Evolutionary conservation across 441 rosid species (phyloP), one percentile per base, ranked within the genome.

Genomic region (Pelargonium fulgidum): DNA sequence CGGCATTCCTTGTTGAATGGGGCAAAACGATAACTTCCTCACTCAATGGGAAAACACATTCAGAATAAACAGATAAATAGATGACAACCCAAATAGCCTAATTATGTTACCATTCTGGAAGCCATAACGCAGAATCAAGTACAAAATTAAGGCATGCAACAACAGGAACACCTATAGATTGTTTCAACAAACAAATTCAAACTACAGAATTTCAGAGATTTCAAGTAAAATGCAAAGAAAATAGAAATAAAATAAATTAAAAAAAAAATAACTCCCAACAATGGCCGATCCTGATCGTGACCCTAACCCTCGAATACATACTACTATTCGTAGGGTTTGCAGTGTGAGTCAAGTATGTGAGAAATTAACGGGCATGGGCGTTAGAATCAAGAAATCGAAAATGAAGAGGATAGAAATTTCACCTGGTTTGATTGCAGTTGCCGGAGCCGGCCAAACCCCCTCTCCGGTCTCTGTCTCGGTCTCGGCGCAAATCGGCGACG

Each of bases 191-290:
- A 52, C 59, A 52, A 16, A 52, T 3, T 3, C 4, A 52, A 14
- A 6, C 5, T 17, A 36, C 0, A 17, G 16, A 52, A 52, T 16
- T 52, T 52, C 19, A 52, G 59, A 52, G 59, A n/a, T 52, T 52
- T 36, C 41, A 17, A 52, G 59, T 14, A 52, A 52, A 52, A 52
- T 52, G 59, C 59, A 52, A 22, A 52, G 59, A 17, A 52, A 52
- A 24, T 24, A 24, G 29, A 24, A 24, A 24, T 0, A 24, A 24
- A 24, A 24, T 24, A 1, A 24, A n/a, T n/a, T n/a, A n/a, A n/a
- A 48, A 11, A 48, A 13, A 13, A 50, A 50, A 50, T 3, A 14
- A 14, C 16, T n/a, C 14, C 58, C 58, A 13, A 13, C 17, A n/a
- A n/a, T 13, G 17, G 58, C 58, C 58, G 58, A 50, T n/a, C 17